Evolutionary conservation across 495 filamentous ascomycete genomes (phyloP).

Genomic region (Hypoxylon fuscum): DNA sequence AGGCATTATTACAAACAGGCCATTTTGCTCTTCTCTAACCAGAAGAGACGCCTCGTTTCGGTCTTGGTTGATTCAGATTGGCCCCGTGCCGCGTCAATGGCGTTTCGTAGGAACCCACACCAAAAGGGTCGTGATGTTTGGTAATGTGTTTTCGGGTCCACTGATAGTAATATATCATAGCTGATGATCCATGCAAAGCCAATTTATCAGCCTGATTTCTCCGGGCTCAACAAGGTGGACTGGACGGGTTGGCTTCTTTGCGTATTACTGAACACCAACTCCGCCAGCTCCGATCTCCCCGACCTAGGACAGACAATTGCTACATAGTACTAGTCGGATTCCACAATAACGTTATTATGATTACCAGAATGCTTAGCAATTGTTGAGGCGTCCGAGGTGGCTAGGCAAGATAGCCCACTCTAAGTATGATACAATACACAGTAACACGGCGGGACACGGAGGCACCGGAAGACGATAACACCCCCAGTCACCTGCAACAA

Average conservation of each 20-base stretch:
- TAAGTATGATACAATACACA: constrained; percentile 25
- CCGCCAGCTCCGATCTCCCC: constrained; percentile 7
- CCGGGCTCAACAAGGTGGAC: constrained; percentile 21
- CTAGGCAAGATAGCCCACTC: constrained; percentile 2
- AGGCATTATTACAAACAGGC: constrained; percentile 19
- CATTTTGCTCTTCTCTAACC: constrained; percentile 24
- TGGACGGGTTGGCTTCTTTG: constrained; percentile 6
- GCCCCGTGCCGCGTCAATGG: constrained; percentile 28
- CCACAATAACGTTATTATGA: constrained; percentile 3
- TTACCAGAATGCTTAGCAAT: constrained; percentile 15
- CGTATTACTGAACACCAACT: background rate
- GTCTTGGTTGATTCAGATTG: constrained; percentile 40
- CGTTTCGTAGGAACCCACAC: constrained; percentile 38
- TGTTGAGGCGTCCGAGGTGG: background rate
- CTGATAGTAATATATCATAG: constrained; percentile 10
- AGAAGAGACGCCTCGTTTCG: constrained; percentile 15
- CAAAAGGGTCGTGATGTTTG: constrained; percentile 20
- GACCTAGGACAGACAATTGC: constrained; percentile 4
- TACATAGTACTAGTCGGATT: constrained; percentile 2
- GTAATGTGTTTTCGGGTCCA: constrained; percentile 26
- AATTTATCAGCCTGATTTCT: constrained; percentile 37
- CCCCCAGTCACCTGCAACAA: constrained; percentile 14
- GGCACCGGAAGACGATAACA: constrained; percentile 25
- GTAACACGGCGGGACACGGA: constrained; percentile 24
- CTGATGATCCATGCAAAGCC: constrained; percentile 3